Base-by-base conservation (phyloP, 2,329 filamentous ascomycete genomes). In the Fusarium humuli region DNA sequence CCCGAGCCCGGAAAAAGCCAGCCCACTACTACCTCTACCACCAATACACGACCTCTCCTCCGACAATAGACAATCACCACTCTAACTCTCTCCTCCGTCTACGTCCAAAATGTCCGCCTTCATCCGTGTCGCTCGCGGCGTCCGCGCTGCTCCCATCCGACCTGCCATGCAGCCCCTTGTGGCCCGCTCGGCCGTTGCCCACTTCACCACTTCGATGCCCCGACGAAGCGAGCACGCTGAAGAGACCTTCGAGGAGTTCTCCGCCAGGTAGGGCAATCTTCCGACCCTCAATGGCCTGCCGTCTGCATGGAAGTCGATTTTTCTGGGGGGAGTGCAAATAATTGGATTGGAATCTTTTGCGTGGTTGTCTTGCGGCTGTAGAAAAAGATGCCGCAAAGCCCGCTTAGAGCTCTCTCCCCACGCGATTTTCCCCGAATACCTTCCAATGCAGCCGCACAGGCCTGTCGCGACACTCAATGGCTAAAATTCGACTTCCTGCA, bases 231-330 rank as follows among this genome's bases (percentile, higher is more conserved):
- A 87, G 79, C 93, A 97, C 83, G 89, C 91, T 80, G 96, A 99
- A 84, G 96, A 99, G 90, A 97, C 92, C 78, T 99, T 97, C 78
- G 96, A 99, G 87, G 94, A 98, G 87, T 99, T 99, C 85, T 94
- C 93, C 84, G 92, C 94, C 78, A 94, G 96, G 96, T 99, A 93
- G 84, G 87, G 55, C 67, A 62, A 78, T 78, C 49, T 27, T 40
- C 48, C 16, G 16, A 49, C 49, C 20, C 49, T 64, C 71, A 72
- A 74, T 73, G 61, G 70, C 57, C 50, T 58, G 40, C 27, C 25
- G 11, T 14, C 52, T 69, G 57, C 44, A 40, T 42, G 56, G 42
- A 40, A 23, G 23, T 30, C 23, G n/a, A 44, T 46, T 57, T 70
- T 40, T 23, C 13, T 18, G 30, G 27, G 46, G 18, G 30, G 11